Base-by-base conservation (phyloP, 805 yeast species). In the Saccharomycodes ludwigii region DNA sequence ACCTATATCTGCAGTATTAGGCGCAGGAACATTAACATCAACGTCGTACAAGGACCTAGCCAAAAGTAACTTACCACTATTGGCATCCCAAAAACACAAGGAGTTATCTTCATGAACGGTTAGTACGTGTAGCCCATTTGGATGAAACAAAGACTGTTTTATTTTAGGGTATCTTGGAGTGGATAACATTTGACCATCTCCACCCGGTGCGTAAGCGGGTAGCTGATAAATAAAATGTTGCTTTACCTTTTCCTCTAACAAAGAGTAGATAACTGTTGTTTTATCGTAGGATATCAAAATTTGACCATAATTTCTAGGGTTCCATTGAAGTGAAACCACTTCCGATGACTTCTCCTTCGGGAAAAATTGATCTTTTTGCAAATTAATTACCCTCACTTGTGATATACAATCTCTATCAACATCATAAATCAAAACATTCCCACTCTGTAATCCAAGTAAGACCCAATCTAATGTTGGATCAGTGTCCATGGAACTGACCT, bases 401-500 rank as follows among this genome's bases (percentile, higher is more conserved):
- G 95, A 70, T 40, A 75, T 52, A 18, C 50, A 45, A 21, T 86
- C 80, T 22, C 93, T 64, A 47, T 85, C 96, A 12, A 88, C 74
- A 51, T 91, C 95, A 48, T 68, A 88, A 6, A 77, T 74, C 19
- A 73, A 54, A 2, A 80, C 55, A 3, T 71, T 52, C 2, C 98
- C 98, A 50, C 75, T 84, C 29, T 71, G 67, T 32, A 83, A 58
- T 3, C 97, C 98, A 14, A 88, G 46, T 27, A 78, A 64, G 11
- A 88, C 56, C 83, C 91, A 91, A 53, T 86, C 96, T 40, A 91
- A 52, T 0, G 93, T 67, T 2, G 96, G 95, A 46, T 91, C 98
- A 1, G 79, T 55, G 36, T 72, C 91, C 10, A 76, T 61, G 3
- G 81, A 66, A 1, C 81, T 65, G n/a, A 86, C 66, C 9, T 68